phyloP scores from a whole-genome alignment of 2,329 filamentous ascomycete species.

The Colletotrichum nymphaeae region DNA sequence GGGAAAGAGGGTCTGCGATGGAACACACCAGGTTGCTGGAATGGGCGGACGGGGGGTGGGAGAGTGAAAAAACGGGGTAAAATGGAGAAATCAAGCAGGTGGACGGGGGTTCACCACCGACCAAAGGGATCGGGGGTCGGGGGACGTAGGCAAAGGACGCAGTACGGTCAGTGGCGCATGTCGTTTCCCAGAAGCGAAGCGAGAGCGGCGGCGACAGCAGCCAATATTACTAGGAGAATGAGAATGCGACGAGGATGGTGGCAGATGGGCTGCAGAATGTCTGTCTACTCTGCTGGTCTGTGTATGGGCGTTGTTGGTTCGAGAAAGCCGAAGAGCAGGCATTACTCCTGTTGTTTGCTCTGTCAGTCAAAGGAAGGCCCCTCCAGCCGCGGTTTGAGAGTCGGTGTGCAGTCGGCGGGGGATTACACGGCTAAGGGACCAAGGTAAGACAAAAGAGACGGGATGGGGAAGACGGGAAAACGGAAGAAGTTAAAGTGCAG shows the following conservation, averaged over 20 bases:
- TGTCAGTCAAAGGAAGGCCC: neutral
- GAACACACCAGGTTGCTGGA: conserved; percentile 29
- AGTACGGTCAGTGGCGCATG: neutral
- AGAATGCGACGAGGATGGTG: neutral
- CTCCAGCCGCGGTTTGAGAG: neutral
- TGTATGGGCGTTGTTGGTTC: neutral
- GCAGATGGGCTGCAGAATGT: neutral
- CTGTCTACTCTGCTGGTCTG: neutral
- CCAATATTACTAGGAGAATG: neutral
- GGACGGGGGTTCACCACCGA: neutral
- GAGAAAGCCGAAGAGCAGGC: neutral
- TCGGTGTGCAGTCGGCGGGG: neutral
- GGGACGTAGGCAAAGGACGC: neutral
- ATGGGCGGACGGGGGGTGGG: conserved; percentile 16
- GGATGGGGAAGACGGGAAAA: neutral
- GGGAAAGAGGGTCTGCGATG: conserved; percentile 29
- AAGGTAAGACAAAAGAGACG: neutral
- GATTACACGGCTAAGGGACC: neutral
- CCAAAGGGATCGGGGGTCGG: neutral
- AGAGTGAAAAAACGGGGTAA: conserved; percentile 32
- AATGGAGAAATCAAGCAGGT: conserved; percentile 13
- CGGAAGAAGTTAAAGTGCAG: too few species aligned
- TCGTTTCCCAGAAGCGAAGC: neutral
- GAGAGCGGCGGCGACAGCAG: neutral
- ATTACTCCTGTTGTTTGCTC: conserved; percentile 1